Conservation (phyloP, 352 stramenopile species). For the Pythium myriotylum region DNA sequence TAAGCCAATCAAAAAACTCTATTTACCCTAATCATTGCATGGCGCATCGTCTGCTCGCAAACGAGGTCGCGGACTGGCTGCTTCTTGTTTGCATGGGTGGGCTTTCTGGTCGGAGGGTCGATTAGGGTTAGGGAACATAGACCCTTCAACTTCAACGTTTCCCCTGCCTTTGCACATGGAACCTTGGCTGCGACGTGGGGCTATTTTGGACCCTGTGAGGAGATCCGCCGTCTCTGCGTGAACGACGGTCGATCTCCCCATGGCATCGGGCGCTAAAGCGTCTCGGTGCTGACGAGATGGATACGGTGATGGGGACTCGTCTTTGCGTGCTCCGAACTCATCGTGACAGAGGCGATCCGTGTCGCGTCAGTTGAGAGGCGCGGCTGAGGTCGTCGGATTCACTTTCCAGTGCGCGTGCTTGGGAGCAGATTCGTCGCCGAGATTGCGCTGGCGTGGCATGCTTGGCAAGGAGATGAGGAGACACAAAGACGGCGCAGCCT, state of each 20-base stretch:
- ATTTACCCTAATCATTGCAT: constrained; percentile 2
- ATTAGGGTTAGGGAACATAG: not conserved
- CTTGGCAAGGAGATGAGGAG: too few species aligned
- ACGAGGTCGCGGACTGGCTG: constrained; percentile 1
- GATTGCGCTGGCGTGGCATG: too few species aligned
- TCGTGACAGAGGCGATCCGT: too few species aligned
- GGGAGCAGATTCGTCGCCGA: too few species aligned
- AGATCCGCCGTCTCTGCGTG: too few species aligned
- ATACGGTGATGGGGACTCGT: too few species aligned
- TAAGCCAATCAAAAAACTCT: constrained; percentile 7
- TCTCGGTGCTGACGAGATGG: not conserved
- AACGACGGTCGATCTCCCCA: too few species aligned
- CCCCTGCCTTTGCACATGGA: constrained; percentile 8
- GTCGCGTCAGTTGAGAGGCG: too few species aligned
- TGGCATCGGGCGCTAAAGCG: not conserved
- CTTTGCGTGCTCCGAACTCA: too few species aligned
- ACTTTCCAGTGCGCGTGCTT: too few species aligned
- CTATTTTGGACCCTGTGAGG: not conserved
- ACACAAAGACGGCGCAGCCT: too few species aligned
- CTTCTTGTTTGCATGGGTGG: constrained; percentile 4
- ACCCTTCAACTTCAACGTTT: constrained; percentile 29
- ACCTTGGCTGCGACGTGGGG: constrained; percentile 4
- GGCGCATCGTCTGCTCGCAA: constrained; percentile 4
- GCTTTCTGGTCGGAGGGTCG: not conserved
- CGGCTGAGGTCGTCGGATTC: too few species aligned